Evolutionary conservation across 2,329 filamentous ascomycete species (phyloP), one percentile per base, ranked within the genome.

Genomic region (Cladophialophora chaetospira): DNA sequence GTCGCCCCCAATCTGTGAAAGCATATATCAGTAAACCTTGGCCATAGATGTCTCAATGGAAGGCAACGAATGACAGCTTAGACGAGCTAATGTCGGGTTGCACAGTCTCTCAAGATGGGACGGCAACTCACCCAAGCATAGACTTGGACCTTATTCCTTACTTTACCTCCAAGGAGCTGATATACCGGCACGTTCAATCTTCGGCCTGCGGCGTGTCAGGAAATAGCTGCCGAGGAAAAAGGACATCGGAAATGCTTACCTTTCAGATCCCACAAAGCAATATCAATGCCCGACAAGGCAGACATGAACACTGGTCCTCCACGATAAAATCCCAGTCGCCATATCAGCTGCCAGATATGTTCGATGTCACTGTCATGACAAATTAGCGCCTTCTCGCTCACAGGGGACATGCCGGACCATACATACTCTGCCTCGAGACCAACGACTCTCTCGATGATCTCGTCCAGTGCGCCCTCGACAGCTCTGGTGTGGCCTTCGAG

Each of bases 291-390:
- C 0, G 87, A 83, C 13, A 92, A 72, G 0, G 88, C 89, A 63
- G 84, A 88, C 88, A 92, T 91, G 63, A 92, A 86, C 8, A 92
- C 88, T 0, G 88, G 87, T 0, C 88, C 89, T 2, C 88, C 88
- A 25, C 89, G 79, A 70, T 92, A 92, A 71, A 92, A 93, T 0
- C 83, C 83, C 38, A 82, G 76, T 38, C 88, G 80, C 82, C 85
- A 91, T 23, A 83, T 82, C 62, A 57, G 57, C 53, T 67, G 65
- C 89, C 89, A 92, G 56, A 92, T 87, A 61, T 90, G 85, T 68
- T 92, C 88, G 62, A 92, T 91, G 46, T 90, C 84, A 58, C 64
- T 66, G 33, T 31, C 15, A 25, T n/a, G 42, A 8, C 10, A 10
- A 4, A 21, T 9, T 5, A 45, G 15, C 45, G 26, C 40, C 9